Conservation (phyloP, 192 early-diverging fungal genomes). For the Coemansia sp. region DNA sequence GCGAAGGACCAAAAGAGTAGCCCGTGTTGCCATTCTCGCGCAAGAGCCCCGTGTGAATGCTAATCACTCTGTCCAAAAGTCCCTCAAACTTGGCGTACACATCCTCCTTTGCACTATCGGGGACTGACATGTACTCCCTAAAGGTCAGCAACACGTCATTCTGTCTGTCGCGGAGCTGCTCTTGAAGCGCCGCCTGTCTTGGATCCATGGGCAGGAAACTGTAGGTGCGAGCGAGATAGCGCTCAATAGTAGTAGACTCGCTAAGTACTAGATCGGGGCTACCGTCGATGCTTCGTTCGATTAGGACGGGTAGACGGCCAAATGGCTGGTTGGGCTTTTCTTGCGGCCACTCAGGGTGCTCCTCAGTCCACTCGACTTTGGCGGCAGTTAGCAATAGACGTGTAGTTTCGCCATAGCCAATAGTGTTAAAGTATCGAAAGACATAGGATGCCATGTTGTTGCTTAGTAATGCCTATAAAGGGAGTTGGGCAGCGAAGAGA, state of each 20-base stretch:
- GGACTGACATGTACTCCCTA: not conserved
- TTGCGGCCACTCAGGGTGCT: conserved; percentile 35
- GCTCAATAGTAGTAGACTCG: conserved; percentile 58
- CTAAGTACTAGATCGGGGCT: conserved; percentile 37
- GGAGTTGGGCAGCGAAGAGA: not conserved
- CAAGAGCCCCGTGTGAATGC: conserved; percentile 46
- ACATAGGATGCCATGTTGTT: conserved; percentile 17
- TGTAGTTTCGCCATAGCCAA: conserved; percentile 28
- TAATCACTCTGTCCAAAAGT: conserved; percentile 25
- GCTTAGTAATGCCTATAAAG: not conserved
- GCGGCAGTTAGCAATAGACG: conserved; percentile 45
- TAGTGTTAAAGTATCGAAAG: conserved; percentile 38
- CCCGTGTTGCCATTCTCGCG: conserved; percentile 61
- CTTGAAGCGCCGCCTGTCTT: conserved; percentile 37
- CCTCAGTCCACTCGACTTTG: conserved; percentile 47
- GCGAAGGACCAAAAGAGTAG: conserved; percentile 48
- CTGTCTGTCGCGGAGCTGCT: conserved; percentile 25
- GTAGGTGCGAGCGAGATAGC: conserved; percentile 59
- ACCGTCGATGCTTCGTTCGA: conserved; percentile 28
- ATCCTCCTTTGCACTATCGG: not conserved
- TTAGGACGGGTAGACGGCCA: conserved; percentile 41
- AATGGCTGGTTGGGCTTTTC: conserved; percentile 42
- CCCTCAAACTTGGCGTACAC: conserved; percentile 22
- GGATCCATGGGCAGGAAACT: conserved; percentile 40
- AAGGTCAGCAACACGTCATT: conserved; percentile 4